Base-by-base conservation (phyloP, 805 yeast genomes). In the Sugiyamaella boreocaroliniensis region DNA sequence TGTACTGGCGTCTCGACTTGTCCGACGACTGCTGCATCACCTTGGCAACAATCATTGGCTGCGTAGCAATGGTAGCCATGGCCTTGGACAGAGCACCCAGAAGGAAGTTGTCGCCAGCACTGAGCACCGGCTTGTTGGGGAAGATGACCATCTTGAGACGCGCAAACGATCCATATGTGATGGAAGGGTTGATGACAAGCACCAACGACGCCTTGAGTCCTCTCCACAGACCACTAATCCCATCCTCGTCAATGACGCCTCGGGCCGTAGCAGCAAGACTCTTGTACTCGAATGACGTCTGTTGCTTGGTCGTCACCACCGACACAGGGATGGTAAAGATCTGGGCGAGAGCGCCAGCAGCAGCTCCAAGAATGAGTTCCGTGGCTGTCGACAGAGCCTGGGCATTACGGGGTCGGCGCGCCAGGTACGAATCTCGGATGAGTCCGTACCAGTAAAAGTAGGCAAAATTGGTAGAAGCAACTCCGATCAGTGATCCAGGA, bases 401-500 rank as follows among this genome's bases (percentile, higher is more conserved):
- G 51, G 69, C 20, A 32, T 32, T 32, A 14, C 37, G 37, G 7
- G 51, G 48, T 22, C 29, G 20, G 15, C 47, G 55, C 11, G 15
- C 70, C 54, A 77, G 74, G 68, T 80, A 83, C 15, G 76, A 68
- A 50, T 77, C 75, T 56, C 87, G 79, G 15, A 86, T 81, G 42
- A 85, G 70, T 4, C 89, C 82, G 68, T 88, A 88, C 93, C 95
- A 88, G 68, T 86, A 88, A 67, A 88, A 88, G 68, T 88, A 88
- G 29, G 88, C 82, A 64, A 88, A 88, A 60, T 83, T 85, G 64
- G 86, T 87, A 8, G 85, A 80, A 1, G 90, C 89, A 10, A 83
- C 79, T 2, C 89, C 89, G 16, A 83, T 61, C 43, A 86, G 69
- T 0, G 86, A 78, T 1, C 89, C 81, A 2, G 79, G 69, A 46